Percentiles rank a stretch among this genome's conserved stretches.
phyloP scores from a whole-genome alignment of 495 filamentous ascomycete species.

The Aspergillus biplanus region DNA sequence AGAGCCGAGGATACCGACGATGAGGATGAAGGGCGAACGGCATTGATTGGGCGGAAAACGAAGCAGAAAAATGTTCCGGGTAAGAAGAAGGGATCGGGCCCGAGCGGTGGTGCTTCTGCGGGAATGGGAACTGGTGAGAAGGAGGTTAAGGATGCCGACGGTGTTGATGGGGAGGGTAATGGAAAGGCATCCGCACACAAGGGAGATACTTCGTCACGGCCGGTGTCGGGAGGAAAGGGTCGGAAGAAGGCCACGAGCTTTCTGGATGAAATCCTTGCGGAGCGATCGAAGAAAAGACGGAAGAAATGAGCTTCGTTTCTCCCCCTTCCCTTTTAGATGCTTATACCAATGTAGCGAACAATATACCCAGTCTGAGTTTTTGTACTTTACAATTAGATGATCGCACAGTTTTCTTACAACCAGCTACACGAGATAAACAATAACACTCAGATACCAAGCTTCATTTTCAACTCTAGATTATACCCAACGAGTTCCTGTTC shows the following conservation, averaged over 20 bases:
- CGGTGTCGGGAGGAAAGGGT: conserved; percentile 27
- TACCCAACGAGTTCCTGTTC: conserved; percentile 26
- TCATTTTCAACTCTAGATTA: conserved; percentile 20
- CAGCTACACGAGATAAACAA: background rate
- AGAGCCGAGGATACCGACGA: conserved; percentile 44
- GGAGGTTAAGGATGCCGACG: conserved; percentile 9
- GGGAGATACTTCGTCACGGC: conserved; percentile 20
- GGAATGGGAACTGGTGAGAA: conserved; percentile 5
- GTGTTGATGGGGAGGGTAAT: conserved; percentile 20
- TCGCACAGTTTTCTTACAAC: background rate
- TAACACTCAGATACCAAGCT: conserved; percentile 25
- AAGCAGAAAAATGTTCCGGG: conserved; percentile 29
- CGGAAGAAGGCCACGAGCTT: conserved; percentile 51
- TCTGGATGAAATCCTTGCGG: conserved; percentile 54
- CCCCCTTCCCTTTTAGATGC: background rate
- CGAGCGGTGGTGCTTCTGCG: conserved; percentile 11
- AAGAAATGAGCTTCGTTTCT: conserved; percentile 46
- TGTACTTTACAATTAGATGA: background rate
- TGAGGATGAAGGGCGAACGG: conserved; percentile 64
- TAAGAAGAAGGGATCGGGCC: conserved; percentile 31
- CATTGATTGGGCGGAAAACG: conserved; percentile 47
- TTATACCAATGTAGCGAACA: conserved; percentile 2
- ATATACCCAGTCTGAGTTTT: conserved; percentile 24
- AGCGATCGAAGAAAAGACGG: conserved; percentile 57
- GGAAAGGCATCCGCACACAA: conserved; percentile 5